phyloP scores from a whole-genome alignment of 495 filamentous ascomycete genomes.

The Talaromyces adpressus region DNA sequence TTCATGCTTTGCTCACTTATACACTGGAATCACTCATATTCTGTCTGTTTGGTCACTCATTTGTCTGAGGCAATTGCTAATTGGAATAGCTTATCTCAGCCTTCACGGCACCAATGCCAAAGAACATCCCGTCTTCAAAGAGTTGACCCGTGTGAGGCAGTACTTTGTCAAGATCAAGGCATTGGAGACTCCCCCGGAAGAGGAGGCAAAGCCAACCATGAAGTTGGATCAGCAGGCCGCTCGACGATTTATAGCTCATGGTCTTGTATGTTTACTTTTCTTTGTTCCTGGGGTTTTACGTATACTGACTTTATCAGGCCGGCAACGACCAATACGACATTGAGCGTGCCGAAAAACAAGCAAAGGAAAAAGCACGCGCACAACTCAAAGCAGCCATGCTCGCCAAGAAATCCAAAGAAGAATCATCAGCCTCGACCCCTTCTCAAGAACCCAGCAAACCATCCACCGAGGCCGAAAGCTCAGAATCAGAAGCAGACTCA shows the following conservation, averaged over 20 bases:
- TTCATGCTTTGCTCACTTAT: slow-evolving; percentile 77
- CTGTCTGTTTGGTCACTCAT: slow-evolving; percentile 44
- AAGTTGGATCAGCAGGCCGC: slow-evolving; percentile 76
- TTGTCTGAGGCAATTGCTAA: slow-evolving; percentile 12
- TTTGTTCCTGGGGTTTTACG: background rate
- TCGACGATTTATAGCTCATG: slow-evolving; percentile 70
- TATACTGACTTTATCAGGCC: slow-evolving; percentile 30
- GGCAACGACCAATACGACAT: slow-evolving; percentile 58
- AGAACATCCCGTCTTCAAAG: slow-evolving; percentile 75
- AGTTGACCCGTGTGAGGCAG: slow-evolving; percentile 77
- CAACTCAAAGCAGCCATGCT: slow-evolving; percentile 41
- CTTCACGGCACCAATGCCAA: slow-evolving; percentile 74
- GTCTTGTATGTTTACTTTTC: slow-evolving; percentile 47
- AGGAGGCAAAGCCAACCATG: slow-evolving; percentile 46
- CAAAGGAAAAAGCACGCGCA: slow-evolving; percentile 44
- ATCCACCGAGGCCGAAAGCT: slow-evolving; percentile 15
- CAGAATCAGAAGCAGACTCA: slow-evolving; percentile 21
- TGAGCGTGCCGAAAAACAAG: slow-evolving; percentile 44
- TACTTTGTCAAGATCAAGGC: slow-evolving; percentile 91
- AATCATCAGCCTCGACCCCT: slow-evolving; percentile 2
- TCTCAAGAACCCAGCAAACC: slow-evolving; percentile 14
- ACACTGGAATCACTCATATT: slow-evolving; percentile 89
- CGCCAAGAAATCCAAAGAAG: slow-evolving; percentile 24
- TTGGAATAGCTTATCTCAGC: slow-evolving; percentile 59
- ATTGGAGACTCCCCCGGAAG: slow-evolving; percentile 44